These are phyloP conservation scores for Gossypium bickii DNA, from an alignment of 345 rosid species.

Conservation along the genomic window DNA sequence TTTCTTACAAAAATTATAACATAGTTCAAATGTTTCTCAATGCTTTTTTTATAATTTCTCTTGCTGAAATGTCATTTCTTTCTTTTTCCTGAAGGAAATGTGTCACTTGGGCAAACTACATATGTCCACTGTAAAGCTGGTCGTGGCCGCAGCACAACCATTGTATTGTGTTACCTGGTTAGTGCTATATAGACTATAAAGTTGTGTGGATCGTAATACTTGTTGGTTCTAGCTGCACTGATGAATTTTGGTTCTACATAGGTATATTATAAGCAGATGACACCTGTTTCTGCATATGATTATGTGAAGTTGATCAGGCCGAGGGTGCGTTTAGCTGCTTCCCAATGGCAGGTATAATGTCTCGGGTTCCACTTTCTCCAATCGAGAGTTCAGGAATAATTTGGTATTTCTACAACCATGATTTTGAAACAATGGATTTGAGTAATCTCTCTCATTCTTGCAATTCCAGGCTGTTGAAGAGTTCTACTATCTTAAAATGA, in stretches of 20 bases:
- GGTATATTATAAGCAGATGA: conserved; percentile 84
- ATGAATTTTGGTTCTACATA: conserved; percentile 17
- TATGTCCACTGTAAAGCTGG: conserved; percentile 99
- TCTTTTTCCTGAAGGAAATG: conserved; percentile 51
- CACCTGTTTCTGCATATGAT: conserved; percentile 42
- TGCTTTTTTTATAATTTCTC: background rate
- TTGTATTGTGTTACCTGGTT: conserved; percentile 90
- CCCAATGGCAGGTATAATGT: conserved; percentile 78
- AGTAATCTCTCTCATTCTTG: background rate
- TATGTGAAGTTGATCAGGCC: conserved; percentile 61
- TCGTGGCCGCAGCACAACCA: conserved; percentile 93
- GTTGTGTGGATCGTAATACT: background rate
- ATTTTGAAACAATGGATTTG: background rate
- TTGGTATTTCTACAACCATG: background rate
- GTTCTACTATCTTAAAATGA: conserved; percentile 53
- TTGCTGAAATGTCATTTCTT: conserved; percentile 15
- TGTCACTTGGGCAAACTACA: conserved; percentile 45
- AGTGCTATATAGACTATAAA: conserved; percentile 16
- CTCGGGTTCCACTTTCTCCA: background rate
- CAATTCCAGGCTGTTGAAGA: conserved; percentile 77
- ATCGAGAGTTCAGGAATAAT: background rate
- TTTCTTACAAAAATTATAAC: background rate
- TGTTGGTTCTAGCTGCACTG: conserved; percentile 2
- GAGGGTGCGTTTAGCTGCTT: conserved; percentile 79
- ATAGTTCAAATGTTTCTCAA: background rate